Evolutionary conservation across 805 yeast genomes (phyloP), one percentile per base, ranked within the genome.

Genomic region (Isabelozyma gotoi): DNA sequence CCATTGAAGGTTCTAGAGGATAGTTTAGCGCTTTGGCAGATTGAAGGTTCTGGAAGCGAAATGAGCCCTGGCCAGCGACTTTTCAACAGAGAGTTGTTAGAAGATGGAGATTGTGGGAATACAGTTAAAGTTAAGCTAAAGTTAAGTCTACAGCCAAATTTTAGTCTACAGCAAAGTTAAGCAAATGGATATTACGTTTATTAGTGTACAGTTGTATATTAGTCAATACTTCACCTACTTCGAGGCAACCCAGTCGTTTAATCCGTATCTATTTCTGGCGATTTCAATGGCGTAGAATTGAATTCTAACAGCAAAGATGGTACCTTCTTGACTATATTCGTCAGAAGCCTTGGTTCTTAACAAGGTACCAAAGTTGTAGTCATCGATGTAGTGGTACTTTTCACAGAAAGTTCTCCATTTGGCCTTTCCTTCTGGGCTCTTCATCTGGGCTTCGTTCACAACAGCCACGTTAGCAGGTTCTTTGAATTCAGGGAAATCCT

Each of bases 251-350:
- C 99, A 94, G 70, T 94, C 96, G 70, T 94, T 94, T 57, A 87
- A 76, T 31, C 96, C 96, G 51, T 77, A 77, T 65, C 82, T 87
- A 73, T 94, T 94, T 78, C 99, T 85, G 47, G 88, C 89, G 50
- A 94, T 85, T 74, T 94, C 99, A 60, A 90, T 78, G 43, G 97
- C 97, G 57, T 91, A 87, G 63, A 94, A 94, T 71, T 94, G 98
- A 61, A 92, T 81, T 71, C 98, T 84, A 46, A 92, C 94, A 8
- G 76, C 96, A 56, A 94, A 92, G 41, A 90, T 86, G 37, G 98
- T 88, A 45, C 85, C 82, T 37, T 82, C 80, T 69, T 92, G 88
- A 38, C 80, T 79, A 66, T 94, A 94, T 65, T 88, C 97, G 21
- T 74, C 84, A 38, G 68, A 63, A 31, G 86, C 64, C 51, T 80